phyloP scores from a whole-genome alignment of 2,329 filamentous ascomycete genomes.

The Cadophora luteo-olivacea region DNA sequence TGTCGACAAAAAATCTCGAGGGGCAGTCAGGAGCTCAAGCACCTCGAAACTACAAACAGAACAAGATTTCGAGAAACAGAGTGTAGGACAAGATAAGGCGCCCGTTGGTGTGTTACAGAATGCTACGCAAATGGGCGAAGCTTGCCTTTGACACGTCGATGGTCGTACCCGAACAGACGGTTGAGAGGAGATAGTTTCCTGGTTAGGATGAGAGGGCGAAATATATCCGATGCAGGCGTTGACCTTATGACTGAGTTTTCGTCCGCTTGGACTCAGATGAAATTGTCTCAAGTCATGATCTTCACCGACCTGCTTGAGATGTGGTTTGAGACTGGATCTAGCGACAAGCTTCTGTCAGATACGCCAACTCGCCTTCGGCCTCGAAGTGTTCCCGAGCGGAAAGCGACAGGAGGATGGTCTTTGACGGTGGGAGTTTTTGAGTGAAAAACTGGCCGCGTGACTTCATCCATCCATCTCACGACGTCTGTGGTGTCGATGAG shows the following conservation, averaged over 20 bases:
- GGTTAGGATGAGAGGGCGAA: not conserved
- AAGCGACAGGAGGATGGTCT: not conserved
- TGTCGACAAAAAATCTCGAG: not conserved
- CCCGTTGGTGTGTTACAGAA: conserved; percentile 14
- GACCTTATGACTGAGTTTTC: conserved; percentile 12
- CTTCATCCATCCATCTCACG: not conserved
- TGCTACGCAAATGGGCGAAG: conserved; percentile 3
- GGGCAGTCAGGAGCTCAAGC: not conserved
- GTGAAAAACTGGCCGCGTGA: not conserved
- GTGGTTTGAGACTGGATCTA: not conserved
- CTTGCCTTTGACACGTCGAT: conserved; percentile 18
- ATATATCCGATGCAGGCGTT: not conserved
- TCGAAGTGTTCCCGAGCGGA: not conserved
- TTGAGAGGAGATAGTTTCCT: not conserved
- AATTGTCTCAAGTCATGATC: not conserved
- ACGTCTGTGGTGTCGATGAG: not conserved
- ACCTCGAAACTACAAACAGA: not conserved
- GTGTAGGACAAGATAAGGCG: conserved; percentile 16
- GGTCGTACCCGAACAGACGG: conserved; percentile 1
- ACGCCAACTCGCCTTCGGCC: not conserved
- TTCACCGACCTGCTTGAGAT: not conserved
- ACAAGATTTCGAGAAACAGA: not conserved
- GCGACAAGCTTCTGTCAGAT: not conserved
- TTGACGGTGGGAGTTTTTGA: not conserved
- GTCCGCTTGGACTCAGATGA: conserved; percentile 9